phyloP scores from a whole-genome alignment of 768 basidiomycete species.

The Pleurotus platypus region DNA sequence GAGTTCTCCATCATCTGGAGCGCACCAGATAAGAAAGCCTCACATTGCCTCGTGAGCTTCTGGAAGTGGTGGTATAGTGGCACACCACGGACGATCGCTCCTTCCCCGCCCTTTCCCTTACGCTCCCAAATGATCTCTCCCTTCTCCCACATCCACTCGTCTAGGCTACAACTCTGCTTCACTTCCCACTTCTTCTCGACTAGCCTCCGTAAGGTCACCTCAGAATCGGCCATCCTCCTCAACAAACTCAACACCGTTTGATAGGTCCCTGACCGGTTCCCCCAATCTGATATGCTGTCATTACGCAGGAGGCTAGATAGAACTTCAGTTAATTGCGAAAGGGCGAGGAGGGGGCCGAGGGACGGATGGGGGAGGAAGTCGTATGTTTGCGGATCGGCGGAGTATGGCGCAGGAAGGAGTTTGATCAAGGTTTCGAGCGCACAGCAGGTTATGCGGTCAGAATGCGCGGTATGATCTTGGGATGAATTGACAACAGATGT shows the following conservation, averaged over 20 bases:
- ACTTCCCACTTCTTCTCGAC: conserved; percentile 36
- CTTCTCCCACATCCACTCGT: conserved; percentile 45
- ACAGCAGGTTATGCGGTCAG: conserved; percentile 37
- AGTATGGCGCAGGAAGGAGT: conserved; percentile 44
- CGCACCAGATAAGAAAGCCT: conserved; percentile 45
- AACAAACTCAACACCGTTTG: conserved; percentile 45
- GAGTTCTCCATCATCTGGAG: conserved; percentile 32
- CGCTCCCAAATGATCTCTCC: conserved; percentile 39
- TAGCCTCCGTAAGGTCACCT: conserved; percentile 44
- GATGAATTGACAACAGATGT: background rate
- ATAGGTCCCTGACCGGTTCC: conserved; percentile 40
- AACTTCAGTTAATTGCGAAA: conserved; percentile 44
- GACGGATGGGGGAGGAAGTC: conserved; percentile 49
- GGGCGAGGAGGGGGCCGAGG: conserved; percentile 34
- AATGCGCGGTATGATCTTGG: conserved; percentile 22
- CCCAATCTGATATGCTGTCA: conserved; percentile 55
- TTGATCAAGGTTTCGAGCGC: conserved; percentile 33
- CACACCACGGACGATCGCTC: conserved; percentile 26
- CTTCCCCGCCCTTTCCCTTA: conserved; percentile 20
- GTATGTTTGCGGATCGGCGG: conserved; percentile 36
- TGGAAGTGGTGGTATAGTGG: conserved; percentile 49
- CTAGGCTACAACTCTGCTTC: conserved; percentile 34
- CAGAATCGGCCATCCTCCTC: conserved; percentile 46
- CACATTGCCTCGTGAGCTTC: conserved; percentile 48
- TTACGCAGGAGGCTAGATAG: conserved; percentile 47